A percentile compares a stretch with the other conserved stretches of the same genome.
phyloP scores from a whole-genome alignment of 2,329 filamentous ascomycete species.

The Dichotomopilus funicola region DNA sequence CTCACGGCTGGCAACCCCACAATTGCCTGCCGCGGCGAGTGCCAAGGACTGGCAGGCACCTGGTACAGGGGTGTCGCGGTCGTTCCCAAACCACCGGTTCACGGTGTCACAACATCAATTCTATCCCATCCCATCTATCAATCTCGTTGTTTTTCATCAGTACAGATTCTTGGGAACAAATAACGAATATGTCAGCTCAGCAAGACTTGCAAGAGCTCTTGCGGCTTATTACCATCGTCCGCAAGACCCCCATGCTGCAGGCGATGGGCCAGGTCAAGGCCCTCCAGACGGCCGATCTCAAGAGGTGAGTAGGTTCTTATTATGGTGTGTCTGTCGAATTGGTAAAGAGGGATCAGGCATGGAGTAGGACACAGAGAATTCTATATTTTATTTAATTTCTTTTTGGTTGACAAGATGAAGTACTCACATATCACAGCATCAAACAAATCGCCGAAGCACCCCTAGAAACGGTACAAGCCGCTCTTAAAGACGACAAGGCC shows the following conservation, averaged over 20 bases:
- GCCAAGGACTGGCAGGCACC: neutral
- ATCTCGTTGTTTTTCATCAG: too few species aligned
- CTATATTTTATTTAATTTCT: neutral
- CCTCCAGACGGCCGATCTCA: conserved; percentile 48
- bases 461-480: conserved; percentile 38
- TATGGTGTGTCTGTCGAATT: too few species aligned
- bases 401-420: neutral
- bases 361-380: neutral
- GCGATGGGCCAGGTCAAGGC: conserved; percentile 54
- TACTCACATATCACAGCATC: conserved; percentile 35
- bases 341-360: too few species aligned
- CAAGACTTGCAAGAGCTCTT: conserved; percentile 56
- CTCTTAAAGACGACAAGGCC: conserved; percentile 42
- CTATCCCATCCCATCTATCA: neutral
- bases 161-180: too few species aligned
- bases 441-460: conserved; percentile 48
- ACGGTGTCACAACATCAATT: neutral
- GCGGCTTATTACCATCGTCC: conserved; percentile 48
- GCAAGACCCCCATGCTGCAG: conserved; percentile 52
- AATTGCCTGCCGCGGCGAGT: conserved; percentile 1
- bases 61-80: neutral
- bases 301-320: conserved; percentile 40
- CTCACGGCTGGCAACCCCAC: neutral
- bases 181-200: conserved; percentile 44
- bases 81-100: neutral